phyloP scores from a whole-genome alignment of 2,329 filamentous ascomycete species.

The Taxawa tesnikishii region DNA sequence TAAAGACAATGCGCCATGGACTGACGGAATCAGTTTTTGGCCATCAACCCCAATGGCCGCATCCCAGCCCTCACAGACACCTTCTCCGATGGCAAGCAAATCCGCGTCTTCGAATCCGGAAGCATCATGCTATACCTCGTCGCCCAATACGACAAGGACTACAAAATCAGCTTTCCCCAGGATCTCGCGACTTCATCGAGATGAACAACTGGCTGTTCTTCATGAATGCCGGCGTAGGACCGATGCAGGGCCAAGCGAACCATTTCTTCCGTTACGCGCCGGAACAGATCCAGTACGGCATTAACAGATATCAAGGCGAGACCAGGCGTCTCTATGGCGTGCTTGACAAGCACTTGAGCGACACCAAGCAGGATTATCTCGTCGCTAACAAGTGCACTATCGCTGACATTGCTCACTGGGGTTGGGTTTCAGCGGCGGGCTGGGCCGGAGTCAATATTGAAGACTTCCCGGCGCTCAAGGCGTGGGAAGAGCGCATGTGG shows the following conservation, averaged over 20 bases:
- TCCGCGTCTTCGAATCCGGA: conserved; percentile 72
- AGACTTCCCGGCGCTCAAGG: conserved; percentile 63
- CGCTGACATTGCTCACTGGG: conserved; percentile 71
- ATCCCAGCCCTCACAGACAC: conserved; percentile 80
- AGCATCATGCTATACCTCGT: conserved; percentile 73
- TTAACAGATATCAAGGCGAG: conserved; percentile 74
- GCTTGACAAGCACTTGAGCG: conserved; percentile 56
- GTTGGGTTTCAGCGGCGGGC: conserved; percentile 54
- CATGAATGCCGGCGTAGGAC: conserved; percentile 55
- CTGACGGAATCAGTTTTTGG: conserved; percentile 60
- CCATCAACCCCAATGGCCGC: conserved; percentile 86
- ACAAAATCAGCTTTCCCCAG: conserved; percentile 74
- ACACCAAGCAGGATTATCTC: conserved; percentile 37
- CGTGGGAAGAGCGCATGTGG: conserved; percentile 63
- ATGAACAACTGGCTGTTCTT: conserved; percentile 60
- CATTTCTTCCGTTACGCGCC: conserved; percentile 77
- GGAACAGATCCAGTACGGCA: conserved; percentile 69
- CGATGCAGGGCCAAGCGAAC: conserved; percentile 50
- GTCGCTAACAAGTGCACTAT: conserved; percentile 52
- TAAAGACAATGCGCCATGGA: no score
- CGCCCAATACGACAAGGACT: conserved; percentile 68
- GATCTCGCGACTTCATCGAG: conserved; percentile 60
- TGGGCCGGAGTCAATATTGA: conserved; percentile 56
- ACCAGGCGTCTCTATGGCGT: conserved; percentile 71
- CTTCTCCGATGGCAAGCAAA: conserved; percentile 58